Evolutionary conservation across 805 yeast genomes (phyloP).

Genomic region (Wickerhamiella sergipiensis): DNA sequence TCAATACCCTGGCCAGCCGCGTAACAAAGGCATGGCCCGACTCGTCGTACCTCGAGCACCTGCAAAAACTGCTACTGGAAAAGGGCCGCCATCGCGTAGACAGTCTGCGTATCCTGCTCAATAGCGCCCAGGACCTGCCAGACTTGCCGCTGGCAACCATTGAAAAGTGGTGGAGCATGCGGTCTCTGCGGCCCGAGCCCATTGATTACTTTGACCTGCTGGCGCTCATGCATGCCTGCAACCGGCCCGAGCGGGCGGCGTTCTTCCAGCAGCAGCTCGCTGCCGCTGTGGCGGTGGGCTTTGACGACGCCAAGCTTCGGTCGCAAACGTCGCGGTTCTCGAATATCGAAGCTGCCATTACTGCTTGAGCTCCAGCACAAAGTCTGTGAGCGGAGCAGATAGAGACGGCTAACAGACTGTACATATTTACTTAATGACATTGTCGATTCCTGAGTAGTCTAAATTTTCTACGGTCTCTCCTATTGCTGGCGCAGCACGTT

Average conservation of each 20-base stretch:
- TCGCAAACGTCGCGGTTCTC: not conserved
- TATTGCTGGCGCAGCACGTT: slow-evolving; percentile 12
- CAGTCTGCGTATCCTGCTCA: slow-evolving; percentile 14
- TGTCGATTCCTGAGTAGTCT: too few relatives aligned
- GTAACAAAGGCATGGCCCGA: slow-evolving; percentile 14
- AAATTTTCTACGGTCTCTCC: too few relatives aligned
- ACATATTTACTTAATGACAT: not conserved
- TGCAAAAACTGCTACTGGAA: slow-evolving; percentile 6
- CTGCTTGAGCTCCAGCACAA: too few relatives aligned
- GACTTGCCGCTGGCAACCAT: slow-evolving; percentile 5
- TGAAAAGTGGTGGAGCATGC: slow-evolving; percentile 11
- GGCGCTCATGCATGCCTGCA: slow-evolving; percentile 15
- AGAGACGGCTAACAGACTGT: too few relatives aligned
- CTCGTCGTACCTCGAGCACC: slow-evolving; percentile 8
- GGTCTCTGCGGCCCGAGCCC: slow-evolving; percentile 1
- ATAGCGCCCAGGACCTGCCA: slow-evolving; percentile 5
- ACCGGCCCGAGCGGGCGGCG: slow-evolving; percentile 9
- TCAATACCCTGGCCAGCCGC: slow-evolving; percentile 12
- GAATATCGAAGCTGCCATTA: not conserved
- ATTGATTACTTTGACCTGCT: slow-evolving; percentile 16
- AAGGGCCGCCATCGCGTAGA: slow-evolving; percentile 6
- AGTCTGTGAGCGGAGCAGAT: too few relatives aligned
- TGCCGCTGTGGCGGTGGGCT: not conserved
- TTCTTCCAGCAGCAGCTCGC: slow-evolving; percentile 5
- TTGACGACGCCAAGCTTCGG: not conserved